A percentile compares a stretch with the other conserved stretches of the same genome.
Evolutionary conservation across 331 rosid species (phyloP).

Genomic region (Malus hybrid): DNA sequence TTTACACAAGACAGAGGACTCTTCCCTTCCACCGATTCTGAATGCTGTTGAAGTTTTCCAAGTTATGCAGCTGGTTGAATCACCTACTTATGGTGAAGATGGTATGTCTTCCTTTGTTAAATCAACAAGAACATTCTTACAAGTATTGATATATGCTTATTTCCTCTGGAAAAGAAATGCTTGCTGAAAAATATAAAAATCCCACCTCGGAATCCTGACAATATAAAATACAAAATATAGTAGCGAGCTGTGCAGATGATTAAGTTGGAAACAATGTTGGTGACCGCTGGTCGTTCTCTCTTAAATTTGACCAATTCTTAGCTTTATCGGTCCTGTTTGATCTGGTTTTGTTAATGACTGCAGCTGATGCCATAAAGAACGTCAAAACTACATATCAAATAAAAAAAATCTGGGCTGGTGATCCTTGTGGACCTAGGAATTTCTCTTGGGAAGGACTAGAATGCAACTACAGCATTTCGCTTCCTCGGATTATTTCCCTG

Average conservation of each 20-base stretch:
- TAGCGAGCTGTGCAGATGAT: too few species aligned
- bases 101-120: conserved; percentile 32
- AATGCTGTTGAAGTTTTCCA: conserved; percentile 61
- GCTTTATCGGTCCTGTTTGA: neutral
- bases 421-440: conserved; percentile 67
- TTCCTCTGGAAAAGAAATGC: too few species aligned
- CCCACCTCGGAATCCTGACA: too few species aligned
- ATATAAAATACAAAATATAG: too few species aligned
- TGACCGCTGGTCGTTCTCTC: too few species aligned
- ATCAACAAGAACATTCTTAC: neutral
- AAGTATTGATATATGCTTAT: too few species aligned
- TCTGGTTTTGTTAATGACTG: neutral
- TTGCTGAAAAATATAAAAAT: too few species aligned
- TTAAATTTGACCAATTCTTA: neutral
- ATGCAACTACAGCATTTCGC: conserved; percentile 39
- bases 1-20: conserved; percentile 33
- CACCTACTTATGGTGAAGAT: conserved; percentile 43
- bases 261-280: too few species aligned
- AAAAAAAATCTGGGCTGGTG: conserved; percentile 53
- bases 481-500: conserved; percentile 45
- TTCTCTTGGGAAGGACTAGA: conserved; percentile 54
- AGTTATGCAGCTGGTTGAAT: conserved; percentile 21
- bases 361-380: conserved; percentile 49
- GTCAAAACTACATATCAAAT: conserved; percentile 35
- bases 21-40: conserved; percentile 64